phyloP scores from a whole-genome alignment of 2,329 filamentous ascomycete genomes.

The Proliferodiscus dingleyae region DNA sequence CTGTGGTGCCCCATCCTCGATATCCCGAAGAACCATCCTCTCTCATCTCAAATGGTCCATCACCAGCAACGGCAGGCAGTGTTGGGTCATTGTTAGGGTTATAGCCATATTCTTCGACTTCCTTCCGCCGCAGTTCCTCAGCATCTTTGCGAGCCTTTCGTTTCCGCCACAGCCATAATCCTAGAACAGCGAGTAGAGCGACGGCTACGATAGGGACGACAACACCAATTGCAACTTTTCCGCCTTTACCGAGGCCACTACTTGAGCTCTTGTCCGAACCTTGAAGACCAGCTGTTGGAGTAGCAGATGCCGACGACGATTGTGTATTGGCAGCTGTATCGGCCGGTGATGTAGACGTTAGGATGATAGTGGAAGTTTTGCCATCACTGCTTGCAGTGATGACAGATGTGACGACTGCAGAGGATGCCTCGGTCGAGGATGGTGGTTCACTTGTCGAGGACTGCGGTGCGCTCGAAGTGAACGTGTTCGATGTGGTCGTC shows the following conservation, averaged over 20 bases:
- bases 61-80: conserved; percentile 52
- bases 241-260: conserved; percentile 47
- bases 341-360: conserved; percentile 10
- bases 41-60: conserved; percentile 66
- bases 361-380: neutral
- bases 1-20: conserved; percentile 87
- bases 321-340: conserved; percentile 7
- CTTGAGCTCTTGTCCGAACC: conserved; percentile 1
- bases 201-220: conserved; percentile 90
- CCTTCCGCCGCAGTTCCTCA: conserved; percentile 86
- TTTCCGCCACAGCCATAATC: conserved; percentile 81
- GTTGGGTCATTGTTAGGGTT: conserved; percentile 96
- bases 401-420: conserved; percentile 15
- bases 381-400: neutral
- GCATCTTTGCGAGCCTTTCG: conserved; percentile 79
- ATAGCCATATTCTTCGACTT: conserved; percentile 95
- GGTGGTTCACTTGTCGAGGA: neutral
- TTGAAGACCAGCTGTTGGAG: conserved; percentile 19
- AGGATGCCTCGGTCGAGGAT: neutral
- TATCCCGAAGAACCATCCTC: conserved; percentile 77
- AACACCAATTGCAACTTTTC: conserved; percentile 85
- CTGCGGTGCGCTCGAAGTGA: neutral
- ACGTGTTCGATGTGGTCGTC: conserved; percentile 4
- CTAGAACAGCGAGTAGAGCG: conserved; percentile 70
- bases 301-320: conserved; percentile 24